Evolutionary conservation across 169 alveolate species (phyloP).

Genomic region (Eimeria falciformis): DNA sequence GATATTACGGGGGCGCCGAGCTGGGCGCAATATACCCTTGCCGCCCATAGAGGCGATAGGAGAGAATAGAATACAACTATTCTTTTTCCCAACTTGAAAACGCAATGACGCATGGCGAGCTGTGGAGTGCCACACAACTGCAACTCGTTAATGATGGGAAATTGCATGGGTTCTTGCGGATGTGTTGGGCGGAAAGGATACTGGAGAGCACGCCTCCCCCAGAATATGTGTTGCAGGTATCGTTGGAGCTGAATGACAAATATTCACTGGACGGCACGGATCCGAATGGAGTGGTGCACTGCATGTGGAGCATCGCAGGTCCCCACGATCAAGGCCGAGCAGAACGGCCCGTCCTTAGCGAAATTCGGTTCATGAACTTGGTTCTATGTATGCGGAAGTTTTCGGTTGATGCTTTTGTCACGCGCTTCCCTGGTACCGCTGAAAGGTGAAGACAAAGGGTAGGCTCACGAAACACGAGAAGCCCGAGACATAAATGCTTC

Average conservation of each 20-base stretch:
- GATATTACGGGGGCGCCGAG: conserved; percentile 84
- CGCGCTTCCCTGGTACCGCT: not conserved
- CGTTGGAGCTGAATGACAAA: conserved; percentile 85
- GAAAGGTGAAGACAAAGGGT: too few relatives aligned
- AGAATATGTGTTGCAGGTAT: conserved; percentile 81
- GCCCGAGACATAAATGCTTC: too few relatives aligned
- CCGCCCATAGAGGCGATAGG: conserved; percentile 83
- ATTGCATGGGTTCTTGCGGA: conserved; percentile 87
- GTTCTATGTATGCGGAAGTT: conserved; percentile 86
- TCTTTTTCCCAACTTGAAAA: conserved; percentile 80
- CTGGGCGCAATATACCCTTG: conserved; percentile 88
- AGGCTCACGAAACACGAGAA: not conserved
- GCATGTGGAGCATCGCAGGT: conserved; percentile 88
- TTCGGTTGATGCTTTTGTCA: conserved; percentile 65
- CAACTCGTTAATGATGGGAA: conserved; percentile 86
- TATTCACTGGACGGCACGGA: conserved; percentile 79
- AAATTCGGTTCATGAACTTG: conserved; percentile 85
- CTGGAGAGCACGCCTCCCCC: conserved; percentile 88
- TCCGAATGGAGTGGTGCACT: conserved; percentile 86
- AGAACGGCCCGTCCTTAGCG: conserved; percentile 85
- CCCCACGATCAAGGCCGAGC: conserved; percentile 86
- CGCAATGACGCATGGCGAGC: conserved; percentile 87
- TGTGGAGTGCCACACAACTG: conserved; percentile 88
- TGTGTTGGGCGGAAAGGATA: conserved; percentile 87
- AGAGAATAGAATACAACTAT: conserved; percentile 80